phyloP scores from a whole-genome alignment of 768 basidiomycete species.

The Chalciporus piperatus region DNA sequence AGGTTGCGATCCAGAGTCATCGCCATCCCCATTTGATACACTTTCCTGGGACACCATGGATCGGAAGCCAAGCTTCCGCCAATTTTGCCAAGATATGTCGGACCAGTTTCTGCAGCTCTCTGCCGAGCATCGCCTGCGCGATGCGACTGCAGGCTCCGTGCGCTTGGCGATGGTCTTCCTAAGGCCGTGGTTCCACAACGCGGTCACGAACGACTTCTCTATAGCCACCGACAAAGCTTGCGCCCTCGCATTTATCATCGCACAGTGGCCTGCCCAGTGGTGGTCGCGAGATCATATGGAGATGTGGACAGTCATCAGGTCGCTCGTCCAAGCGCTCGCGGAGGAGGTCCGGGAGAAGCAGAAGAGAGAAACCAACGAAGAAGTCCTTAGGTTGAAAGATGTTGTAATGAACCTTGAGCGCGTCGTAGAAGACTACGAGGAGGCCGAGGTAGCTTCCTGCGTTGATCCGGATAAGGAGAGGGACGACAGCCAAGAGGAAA shows the following conservation, averaged over 20 bases:
- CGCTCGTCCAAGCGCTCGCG: slow-evolving; percentile 57
- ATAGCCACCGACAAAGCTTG: slow-evolving; percentile 36
- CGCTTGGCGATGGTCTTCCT: slow-evolving; percentile 66
- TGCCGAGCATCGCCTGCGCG: slow-evolving; percentile 55
- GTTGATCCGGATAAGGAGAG: slow-evolving; percentile 18
- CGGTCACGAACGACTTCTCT: slow-evolving; percentile 40
- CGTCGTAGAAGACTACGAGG: slow-evolving; percentile 41
- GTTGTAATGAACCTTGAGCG: slow-evolving; percentile 51
- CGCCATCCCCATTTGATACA: slow-evolving; percentile 32
- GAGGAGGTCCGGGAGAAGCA: slow-evolving; percentile 61
- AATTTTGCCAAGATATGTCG: slow-evolving; percentile 71
- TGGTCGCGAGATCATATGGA: slow-evolving; percentile 67
- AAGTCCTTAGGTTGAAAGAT: slow-evolving; percentile 47
- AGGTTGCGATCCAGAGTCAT: slow-evolving; percentile 30
- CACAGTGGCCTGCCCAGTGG: slow-evolving; percentile 66
- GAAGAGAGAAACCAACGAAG: slow-evolving; percentile 39
- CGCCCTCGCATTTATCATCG: slow-evolving; percentile 48
- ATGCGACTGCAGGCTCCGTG: slow-evolving; percentile 66
- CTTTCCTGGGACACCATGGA: slow-evolving; percentile 56
- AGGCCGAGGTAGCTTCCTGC: slow-evolving; percentile 24
- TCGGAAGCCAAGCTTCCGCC: slow-evolving; percentile 60
- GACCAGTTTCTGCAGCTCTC: slow-evolving; percentile 56
- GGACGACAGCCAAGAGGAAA: slow-evolving; percentile 10
- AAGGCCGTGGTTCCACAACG: slow-evolving; percentile 64
- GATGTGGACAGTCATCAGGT: slow-evolving; percentile 55